Conservation (phyloP, 139 green algal genomes). For the Picochlorum sp. region DNA sequence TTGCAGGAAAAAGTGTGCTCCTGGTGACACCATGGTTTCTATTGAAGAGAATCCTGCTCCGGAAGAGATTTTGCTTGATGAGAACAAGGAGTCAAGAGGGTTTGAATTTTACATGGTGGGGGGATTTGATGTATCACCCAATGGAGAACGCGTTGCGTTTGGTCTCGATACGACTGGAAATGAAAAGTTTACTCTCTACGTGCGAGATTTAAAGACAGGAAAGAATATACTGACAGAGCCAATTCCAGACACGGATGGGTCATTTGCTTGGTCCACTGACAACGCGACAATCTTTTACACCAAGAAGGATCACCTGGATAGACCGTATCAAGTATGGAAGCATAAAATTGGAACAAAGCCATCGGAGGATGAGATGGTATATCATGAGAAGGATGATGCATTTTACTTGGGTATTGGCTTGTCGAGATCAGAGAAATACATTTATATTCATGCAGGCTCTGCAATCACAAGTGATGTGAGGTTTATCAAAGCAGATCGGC, state of each 20-base stretch:
- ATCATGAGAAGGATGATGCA: conserved; percentile 60
- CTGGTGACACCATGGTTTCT: conserved; percentile 37
- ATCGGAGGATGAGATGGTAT: conserved; percentile 52
- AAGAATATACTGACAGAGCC: conserved; percentile 41
- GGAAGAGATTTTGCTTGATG: conserved; percentile 60
- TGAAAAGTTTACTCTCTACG: conserved; percentile 74
- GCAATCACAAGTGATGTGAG: conserved; percentile 64
- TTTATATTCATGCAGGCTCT: conserved; percentile 57
- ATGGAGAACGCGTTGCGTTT: conserved; percentile 46
- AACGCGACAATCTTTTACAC: conserved; percentile 66
- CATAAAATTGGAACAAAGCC: conserved; percentile 47
- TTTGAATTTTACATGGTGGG: conserved; percentile 51
- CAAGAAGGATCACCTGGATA: conserved; percentile 51
- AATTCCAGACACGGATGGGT: conserved; percentile 49
- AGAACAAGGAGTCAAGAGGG: conserved; percentile 42
- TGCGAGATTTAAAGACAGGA: conserved; percentile 56
- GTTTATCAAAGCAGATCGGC: conserved; percentile 52
- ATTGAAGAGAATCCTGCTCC: conserved; percentile 52
- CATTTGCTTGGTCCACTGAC: conserved; percentile 46
- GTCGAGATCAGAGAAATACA: conserved; percentile 42
- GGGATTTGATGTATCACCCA: conserved; percentile 14
- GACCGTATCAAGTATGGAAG: conserved; percentile 45
- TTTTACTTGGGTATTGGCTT: conserved; percentile 67
- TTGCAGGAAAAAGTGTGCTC: conserved; percentile 49
- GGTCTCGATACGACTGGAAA: conserved; percentile 65